Evolutionary conservation across 306 rosid species (phyloP).

Genomic region (Alnus rubra): DNA sequence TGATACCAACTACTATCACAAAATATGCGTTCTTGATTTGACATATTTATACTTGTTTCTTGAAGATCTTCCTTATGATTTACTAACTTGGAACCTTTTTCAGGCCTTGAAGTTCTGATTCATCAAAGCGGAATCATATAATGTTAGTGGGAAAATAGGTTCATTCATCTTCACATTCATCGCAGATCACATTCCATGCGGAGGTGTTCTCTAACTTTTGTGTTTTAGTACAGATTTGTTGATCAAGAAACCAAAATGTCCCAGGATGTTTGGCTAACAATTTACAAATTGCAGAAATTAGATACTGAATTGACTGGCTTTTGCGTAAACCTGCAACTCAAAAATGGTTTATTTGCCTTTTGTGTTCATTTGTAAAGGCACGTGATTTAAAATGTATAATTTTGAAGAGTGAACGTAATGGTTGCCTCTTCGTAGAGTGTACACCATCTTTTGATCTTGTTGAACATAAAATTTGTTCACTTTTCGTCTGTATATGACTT

Average conservation of each 20-base stretch:
- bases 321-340: no score
- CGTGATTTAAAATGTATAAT: no score
- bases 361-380: no score
- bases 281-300: neutral
- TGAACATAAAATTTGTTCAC: neutral
- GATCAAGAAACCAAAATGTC: neutral
- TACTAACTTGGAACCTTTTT: neutral
- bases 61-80: constrained; percentile 2
- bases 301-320: neutral
- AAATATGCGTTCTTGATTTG: neutral
- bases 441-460: neutral
- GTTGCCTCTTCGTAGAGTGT: no score
- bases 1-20: neutral
- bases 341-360: no score
- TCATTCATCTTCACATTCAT: neutral
- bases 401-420: no score
- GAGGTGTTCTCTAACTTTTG: no score
- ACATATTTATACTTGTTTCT: neutral
- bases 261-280: neutral
- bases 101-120: constrained; percentile 1
- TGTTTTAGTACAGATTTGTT: neutral
- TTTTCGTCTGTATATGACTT: no score
- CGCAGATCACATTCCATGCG: neutral
- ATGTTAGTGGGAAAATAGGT: neutral
- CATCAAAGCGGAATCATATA: neutral